A percentile compares a stretch with the other conserved stretches of the same genome.
Conservation (phyloP, 176 grass and related monocot genomes). For the Chloris gayana region DNA sequence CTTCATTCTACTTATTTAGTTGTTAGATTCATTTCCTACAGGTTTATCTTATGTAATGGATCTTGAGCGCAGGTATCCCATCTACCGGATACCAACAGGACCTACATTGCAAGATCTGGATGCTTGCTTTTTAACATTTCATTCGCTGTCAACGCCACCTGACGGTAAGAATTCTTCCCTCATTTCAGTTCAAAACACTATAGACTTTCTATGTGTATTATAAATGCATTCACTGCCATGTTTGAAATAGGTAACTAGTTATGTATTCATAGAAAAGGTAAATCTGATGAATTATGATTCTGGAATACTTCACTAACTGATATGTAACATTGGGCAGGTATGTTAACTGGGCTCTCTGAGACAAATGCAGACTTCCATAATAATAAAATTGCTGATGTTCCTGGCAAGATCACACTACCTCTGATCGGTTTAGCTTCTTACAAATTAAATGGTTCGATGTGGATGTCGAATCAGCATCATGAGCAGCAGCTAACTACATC, state of each 20-base stretch:
- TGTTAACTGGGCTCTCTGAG: constrained; percentile 31
- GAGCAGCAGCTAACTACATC: constrained; percentile 52
- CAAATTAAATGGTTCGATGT: constrained; percentile 59
- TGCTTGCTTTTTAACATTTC: constrained; percentile 84
- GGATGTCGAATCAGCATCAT: constrained; percentile 50
- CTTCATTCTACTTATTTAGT: constrained; percentile 22
- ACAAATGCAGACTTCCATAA: constrained; percentile 30
- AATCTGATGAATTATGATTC: constrained; percentile 9
- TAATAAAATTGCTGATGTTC: constrained; percentile 34
- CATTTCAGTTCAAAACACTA: background rate
- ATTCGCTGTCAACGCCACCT: constrained; percentile 52
- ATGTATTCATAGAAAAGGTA: background rate
- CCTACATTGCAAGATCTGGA: constrained; percentile 73
- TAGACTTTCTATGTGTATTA: background rate
- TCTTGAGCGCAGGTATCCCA: constrained; percentile 65
- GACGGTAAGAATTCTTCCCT: constrained; percentile 36
- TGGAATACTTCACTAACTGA: constrained; percentile 28
- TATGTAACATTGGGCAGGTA: constrained; percentile 38
- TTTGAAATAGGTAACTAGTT: background rate
- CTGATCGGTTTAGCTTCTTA: constrained; percentile 66
- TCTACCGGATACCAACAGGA: constrained; percentile 85
- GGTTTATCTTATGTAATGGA: constrained; percentile 24
- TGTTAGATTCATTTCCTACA: constrained; percentile 15
- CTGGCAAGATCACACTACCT: constrained; percentile 54
- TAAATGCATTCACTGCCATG: constrained; percentile 23